phyloP scores from a whole-genome alignment of 176 grass and related monocot genomes.

The Pontederia crassipes region DNA sequence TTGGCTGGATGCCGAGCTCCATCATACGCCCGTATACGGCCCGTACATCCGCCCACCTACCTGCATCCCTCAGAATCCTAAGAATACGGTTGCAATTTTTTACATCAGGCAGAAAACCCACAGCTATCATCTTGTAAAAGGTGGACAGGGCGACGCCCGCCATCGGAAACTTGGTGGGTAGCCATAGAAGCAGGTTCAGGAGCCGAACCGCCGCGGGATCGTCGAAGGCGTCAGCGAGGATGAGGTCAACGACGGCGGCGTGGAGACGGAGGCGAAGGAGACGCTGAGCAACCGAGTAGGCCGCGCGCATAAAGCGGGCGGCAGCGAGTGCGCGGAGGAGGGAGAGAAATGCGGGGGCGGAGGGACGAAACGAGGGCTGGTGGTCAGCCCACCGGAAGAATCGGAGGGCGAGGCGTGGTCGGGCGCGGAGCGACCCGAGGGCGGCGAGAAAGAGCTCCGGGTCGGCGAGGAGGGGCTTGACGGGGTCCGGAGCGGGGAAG shows the following conservation, averaged over 20 bases:
- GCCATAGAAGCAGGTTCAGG: conserved; percentile 31
- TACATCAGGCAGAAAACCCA: conserved; percentile 29
- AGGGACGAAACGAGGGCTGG: conserved; percentile 43
- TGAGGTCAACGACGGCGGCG: conserved; percentile 38
- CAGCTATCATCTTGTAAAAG: conserved; percentile 36
- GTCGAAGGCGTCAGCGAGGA: conserved; percentile 3
- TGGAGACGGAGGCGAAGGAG: conserved; percentile 46
- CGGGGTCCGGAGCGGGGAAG: conserved; percentile 13
- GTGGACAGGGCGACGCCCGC: conserved; percentile 28
- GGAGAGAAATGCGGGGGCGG: conserved; percentile 41
- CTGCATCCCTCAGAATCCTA: conserved; percentile 21
- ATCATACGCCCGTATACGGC: conserved; percentile 28
- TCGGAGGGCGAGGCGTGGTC: conserved; percentile 39
- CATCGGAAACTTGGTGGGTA: conserved; percentile 54
- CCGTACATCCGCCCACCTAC: conserved; percentile 28
- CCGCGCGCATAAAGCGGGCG: conserved; percentile 22
- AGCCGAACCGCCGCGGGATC: background rate
- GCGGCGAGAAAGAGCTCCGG: conserved; percentile 20
- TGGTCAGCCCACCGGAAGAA: conserved; percentile 79
- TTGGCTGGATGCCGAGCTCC: conserved; percentile 26
- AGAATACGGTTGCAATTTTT: conserved; percentile 46
- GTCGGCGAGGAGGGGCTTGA: conserved; percentile 20
- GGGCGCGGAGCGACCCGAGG: conserved; percentile 23
- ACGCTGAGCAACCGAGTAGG: conserved; percentile 40
- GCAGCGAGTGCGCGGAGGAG: conserved; percentile 47